Evolutionary conservation across 2,329 filamentous ascomycete species (phyloP), one percentile per base, ranked within the genome.

Genomic region (Ascochyta clinopodiicola): DNA sequence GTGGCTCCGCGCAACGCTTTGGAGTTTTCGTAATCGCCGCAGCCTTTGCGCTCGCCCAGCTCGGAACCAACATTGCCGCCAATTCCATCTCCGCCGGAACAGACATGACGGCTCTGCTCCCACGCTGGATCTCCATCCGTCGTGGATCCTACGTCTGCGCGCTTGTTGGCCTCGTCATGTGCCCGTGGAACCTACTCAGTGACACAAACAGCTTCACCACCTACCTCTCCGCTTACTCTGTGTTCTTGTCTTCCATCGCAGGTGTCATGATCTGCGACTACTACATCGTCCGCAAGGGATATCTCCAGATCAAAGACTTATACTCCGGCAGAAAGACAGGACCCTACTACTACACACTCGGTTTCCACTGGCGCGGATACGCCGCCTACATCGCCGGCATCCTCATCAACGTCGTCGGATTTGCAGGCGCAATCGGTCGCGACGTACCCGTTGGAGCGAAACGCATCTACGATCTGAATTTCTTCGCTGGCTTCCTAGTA

Each of bases 191-290:
- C 57, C 83, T 96, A 0, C 84, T 96, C 8, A 86, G 84, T 2
- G 80, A 81, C 39, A 85, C 86, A 39, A 96, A 94, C 80, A 87
- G 88, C 76, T 96, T 96, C 79, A 95, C 91, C 0, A 96, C 91
- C 3, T 96, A 96, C 71, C 86, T 97, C 0, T 95, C 90, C 0
- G 89, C 93, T 1, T 96, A 96, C 79, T 92, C 90, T 3, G 92
- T 97, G 52, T 97, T 97, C 78, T 83, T 97, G n/a, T 93, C 90
- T 56, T 92, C 90, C 38, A 96, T 97, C 60, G 92, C 91, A 0
- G 93, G 93, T n/a, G 91, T 96, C 61, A 95, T 96, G 79, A 81
- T 92, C 57, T 85, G 83, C 64, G 93, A 97, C 75, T 97, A 97
- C 80, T 97, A 96, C 76, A 59, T 89, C 51, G 90, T 96, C 5